Evolutionary conservation across 345 rosid genomes (phyloP), one percentile per base, ranked within the genome.

Genomic region (Angophora floribunda): DNA sequence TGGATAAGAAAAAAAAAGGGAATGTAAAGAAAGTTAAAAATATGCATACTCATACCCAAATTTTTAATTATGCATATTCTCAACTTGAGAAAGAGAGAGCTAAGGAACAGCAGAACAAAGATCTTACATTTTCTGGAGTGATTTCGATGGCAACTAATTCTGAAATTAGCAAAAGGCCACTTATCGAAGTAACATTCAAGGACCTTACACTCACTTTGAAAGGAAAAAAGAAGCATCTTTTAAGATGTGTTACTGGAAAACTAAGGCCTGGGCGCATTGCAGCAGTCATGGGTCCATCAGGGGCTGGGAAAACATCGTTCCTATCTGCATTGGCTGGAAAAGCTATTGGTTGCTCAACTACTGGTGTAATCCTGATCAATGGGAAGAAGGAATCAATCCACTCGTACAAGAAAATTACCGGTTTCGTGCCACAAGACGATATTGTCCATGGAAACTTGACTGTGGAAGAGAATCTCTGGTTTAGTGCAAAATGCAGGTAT

Each of bases 241-340:
- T 98, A 90, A 95, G 97, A 91, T 91, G 96, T 88, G 96, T 98
- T 44, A 96, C 99, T 3, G 99, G 99, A 87, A 97, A 87, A 88
- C 90, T 98, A 86, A 95, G 90, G 87, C 98, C 99, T 44, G 98
- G 99, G 47, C 95, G 96, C 70, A 91, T 98, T 63, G 93, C 99
- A 12, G 96, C 99, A 86, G 98, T 97, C 89, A 98, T 97, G 99
- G 99, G 99, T 88, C 99, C 99, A 75, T 98, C 99, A 32, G 99
- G 99, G 84, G 99, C 99, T 86, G 99, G 99, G 55, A 96, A 97
- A 92, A 98, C 99, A n/a, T 95, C 97, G 10, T 97, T 97, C 87
- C 95, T 98, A 28, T 94, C 96, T 87, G 97, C 99, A 67, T 91
- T 98, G 86, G 98, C 96, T 14, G 99, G 99, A 52, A 98, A 95